These are phyloP conservation scores for Solanum hybrid DNA, from an alignment of 305 asterid species.

Conservation along the genomic window DNA sequence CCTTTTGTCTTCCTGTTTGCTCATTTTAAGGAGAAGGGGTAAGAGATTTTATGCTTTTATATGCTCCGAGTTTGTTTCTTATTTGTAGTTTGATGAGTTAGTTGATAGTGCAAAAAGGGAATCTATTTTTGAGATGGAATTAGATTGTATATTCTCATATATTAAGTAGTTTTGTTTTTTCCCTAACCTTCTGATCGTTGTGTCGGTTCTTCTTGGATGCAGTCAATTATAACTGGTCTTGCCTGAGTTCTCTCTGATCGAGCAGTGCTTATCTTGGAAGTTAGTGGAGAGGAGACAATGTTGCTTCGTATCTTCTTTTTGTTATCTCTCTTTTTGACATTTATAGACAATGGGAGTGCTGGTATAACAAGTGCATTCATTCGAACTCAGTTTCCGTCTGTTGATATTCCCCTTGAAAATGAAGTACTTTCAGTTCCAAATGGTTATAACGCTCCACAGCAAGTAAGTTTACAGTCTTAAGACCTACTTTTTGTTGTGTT, in stretches of 20 bases:
- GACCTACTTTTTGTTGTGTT: background rate
- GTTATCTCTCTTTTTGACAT: slow-evolving; percentile 37
- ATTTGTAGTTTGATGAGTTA: background rate
- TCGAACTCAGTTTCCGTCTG: slow-evolving; percentile 79
- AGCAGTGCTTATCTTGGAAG: background rate
- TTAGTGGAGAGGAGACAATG: slow-evolving; percentile 19
- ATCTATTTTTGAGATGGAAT: background rate
- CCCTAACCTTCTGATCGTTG: background rate
- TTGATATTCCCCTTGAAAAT: slow-evolving; percentile 78
- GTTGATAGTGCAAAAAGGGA: background rate
- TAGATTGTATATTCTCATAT: background rate
- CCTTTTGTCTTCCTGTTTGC: background rate
- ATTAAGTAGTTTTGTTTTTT: background rate
- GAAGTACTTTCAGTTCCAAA: slow-evolving; percentile 71
- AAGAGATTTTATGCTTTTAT: background rate
- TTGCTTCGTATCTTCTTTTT: slow-evolving; percentile 27
- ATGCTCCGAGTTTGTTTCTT: background rate
- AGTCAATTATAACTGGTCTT: background rate
- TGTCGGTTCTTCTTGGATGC: slow-evolving; percentile 2
- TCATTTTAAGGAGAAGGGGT: background rate
- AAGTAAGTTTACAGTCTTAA: slow-evolving; percentile 43
- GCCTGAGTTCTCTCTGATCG: background rate
- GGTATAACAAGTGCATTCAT: slow-evolving; percentile 60
- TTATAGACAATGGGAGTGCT: slow-evolving; percentile 40
- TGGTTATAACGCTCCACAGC: slow-evolving; percentile 88